phyloP scores from a whole-genome alignment of 2,329 filamentous ascomycete species.

The Phialophora verrucosa region DNA sequence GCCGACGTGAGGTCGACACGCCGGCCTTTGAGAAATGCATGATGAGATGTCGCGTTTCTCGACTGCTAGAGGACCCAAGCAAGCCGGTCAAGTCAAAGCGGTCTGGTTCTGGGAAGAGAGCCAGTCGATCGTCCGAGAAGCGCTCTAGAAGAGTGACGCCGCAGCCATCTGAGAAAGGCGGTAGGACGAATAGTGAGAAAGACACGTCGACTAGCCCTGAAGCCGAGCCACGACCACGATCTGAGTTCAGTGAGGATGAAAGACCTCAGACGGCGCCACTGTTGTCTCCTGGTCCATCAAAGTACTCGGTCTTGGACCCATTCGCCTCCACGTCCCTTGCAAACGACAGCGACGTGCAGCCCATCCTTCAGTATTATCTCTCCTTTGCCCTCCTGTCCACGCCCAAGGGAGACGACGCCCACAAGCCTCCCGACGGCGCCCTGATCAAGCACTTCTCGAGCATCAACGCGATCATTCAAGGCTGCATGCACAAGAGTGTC shows the following conservation, averaged over 20 bases:
- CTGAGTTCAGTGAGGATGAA: background rate
- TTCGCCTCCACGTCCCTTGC: conserved; percentile 14
- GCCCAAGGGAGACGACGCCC: background rate
- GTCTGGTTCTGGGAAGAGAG: conserved; percentile 1
- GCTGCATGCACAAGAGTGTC: conserved; percentile 23
- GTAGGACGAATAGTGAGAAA: background rate
- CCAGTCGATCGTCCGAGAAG: background rate
- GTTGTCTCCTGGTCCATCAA: background rate
- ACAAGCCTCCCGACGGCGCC: background rate
- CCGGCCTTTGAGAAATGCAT: conserved; percentile 25
- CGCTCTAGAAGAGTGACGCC: background rate
- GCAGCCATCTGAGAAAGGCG: background rate
- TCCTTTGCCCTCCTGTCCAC: conserved; percentile 24
- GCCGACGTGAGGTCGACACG: conserved; percentile 5
- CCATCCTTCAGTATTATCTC: conserved; percentile 27
- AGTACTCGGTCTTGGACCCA: background rate
- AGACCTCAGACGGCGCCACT: background rate
- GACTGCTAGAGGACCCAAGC: conserved; percentile 17
- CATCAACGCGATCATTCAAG: conserved; percentile 27
- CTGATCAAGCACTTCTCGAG: conserved; percentile 19
- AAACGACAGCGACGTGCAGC: conserved; percentile 16
- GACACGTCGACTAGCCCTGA: conserved; percentile 1
- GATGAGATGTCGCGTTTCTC: conserved; percentile 25
- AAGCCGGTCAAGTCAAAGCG: conserved; percentile 14
- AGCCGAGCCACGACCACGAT: background rate